These are phyloP conservation scores for Trapa bicornis DNA, from an alignment of 345 rosid genomes.

Conservation along the genomic window DNA sequence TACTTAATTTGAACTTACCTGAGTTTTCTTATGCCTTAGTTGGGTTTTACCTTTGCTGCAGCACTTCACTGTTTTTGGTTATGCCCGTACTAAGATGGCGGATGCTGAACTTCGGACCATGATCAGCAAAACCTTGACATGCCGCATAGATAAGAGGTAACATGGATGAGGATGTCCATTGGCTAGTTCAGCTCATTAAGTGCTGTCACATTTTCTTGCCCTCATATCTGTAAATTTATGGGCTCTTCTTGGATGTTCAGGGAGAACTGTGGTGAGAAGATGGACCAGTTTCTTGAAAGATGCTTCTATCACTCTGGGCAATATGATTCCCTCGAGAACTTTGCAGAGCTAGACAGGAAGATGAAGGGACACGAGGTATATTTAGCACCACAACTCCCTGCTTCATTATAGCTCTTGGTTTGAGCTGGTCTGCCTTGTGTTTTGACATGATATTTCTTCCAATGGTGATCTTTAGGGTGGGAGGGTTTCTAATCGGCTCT, in stretches of 20 bases:
- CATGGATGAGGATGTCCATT: background rate
- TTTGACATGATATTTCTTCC: background rate
- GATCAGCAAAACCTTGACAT: constrained; percentile 94
- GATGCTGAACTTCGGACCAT: constrained; percentile 82
- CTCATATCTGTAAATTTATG: background rate
- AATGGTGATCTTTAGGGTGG: constrained; percentile 39
- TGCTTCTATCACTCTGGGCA: constrained; percentile 98
- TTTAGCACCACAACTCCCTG: background rate
- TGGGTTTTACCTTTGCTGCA: constrained; percentile 22
- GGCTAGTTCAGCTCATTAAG: background rate
- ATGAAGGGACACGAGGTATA: constrained; percentile 82
- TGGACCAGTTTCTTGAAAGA: constrained; percentile 88
- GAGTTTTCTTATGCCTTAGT: background rate
- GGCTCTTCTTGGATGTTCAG: constrained; percentile 20
- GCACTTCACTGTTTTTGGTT: constrained; percentile 88
- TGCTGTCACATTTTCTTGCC: background rate
- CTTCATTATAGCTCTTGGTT: background rate
- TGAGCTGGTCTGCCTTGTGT: background rate
- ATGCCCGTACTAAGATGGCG: constrained; percentile 96
- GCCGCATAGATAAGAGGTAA: constrained; percentile 95
- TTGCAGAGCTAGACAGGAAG: constrained; percentile 65
- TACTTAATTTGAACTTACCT: too few relatives aligned
- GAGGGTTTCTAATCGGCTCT: constrained; percentile 78
- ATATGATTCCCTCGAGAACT: constrained; percentile 72
- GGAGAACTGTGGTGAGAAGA: constrained; percentile 84